phyloP scores from a whole-genome alignment of 1,284 basidiomycete genomes.

The Ustilago trichophora region DNA sequence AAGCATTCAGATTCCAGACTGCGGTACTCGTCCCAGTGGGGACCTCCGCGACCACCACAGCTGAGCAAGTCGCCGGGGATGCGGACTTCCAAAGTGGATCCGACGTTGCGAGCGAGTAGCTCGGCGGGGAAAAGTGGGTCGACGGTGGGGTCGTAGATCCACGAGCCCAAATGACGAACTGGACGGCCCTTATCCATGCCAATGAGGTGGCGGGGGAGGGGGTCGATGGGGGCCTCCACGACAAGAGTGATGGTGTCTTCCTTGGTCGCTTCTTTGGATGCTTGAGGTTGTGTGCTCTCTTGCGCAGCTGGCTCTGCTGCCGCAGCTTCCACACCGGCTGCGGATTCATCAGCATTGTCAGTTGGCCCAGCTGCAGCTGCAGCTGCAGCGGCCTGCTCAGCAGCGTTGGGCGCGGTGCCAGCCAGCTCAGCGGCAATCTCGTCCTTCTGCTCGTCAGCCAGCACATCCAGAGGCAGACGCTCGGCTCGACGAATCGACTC shows the following conservation, averaged over 20 bases:
- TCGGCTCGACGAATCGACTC: conserved; percentile 40
- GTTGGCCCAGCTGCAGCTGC: no score
- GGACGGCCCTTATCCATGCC: conserved; percentile 59
- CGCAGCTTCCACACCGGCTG: no score
- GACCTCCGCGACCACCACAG: conserved; percentile 21
- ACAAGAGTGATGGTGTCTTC: conserved; percentile 9
- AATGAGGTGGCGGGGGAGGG: conserved; percentile 47
- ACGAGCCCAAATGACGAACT: conserved; percentile 60
- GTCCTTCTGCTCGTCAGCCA: conserved; percentile 23
- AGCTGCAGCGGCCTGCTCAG: neutral
- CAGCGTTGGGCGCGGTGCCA: neutral
- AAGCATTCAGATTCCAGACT: conserved; percentile 21
- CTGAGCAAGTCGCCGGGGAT: conserved; percentile 54
- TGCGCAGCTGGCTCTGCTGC: no score
- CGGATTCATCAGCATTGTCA: no score
- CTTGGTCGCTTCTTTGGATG: no score
- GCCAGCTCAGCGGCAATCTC: conserved; percentile 16
- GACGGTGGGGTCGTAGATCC: conserved; percentile 56
- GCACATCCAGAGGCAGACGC: conserved; percentile 24
- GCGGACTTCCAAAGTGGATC: conserved; percentile 63
- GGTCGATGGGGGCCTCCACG: conserved; percentile 22
- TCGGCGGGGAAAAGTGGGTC: conserved; percentile 60
- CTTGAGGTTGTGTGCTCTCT: no score
- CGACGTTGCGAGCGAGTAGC: conserved; percentile 59
- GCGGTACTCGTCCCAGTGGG: conserved; percentile 30